These are phyloP conservation scores for Penicillium simplicissimum DNA, from an alignment of 495 filamentous ascomycete genomes.

Conservation along the genomic window DNA sequence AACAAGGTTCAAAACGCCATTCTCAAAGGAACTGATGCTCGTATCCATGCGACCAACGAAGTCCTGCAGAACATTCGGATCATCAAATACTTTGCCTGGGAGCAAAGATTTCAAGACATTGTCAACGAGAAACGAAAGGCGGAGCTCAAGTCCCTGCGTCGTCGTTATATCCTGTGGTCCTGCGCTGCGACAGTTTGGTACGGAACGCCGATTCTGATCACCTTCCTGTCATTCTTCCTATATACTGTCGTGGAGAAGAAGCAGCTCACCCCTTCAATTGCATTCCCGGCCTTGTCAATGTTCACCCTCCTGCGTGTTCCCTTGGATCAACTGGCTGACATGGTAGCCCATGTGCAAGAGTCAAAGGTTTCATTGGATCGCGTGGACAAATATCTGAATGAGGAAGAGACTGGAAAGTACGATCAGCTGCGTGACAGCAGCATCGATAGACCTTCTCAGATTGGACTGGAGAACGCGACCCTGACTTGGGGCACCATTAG, in stretches of 20 bases:
- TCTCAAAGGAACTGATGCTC: conserved; percentile 90
- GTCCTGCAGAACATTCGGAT: conserved; percentile 97
- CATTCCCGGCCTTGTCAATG: conserved; percentile 94
- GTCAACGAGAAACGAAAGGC: conserved; percentile 83
- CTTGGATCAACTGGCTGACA: conserved; percentile 94
- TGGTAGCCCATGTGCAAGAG: conserved; percentile 98
- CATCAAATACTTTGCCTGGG: conserved; percentile 99
- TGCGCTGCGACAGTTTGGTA: conserved; percentile 93
- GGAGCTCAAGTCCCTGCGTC: conserved; percentile 77
- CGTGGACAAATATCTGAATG: conserved; percentile 91
- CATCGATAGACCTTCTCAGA: conserved; percentile 59
- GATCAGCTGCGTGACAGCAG: conserved; percentile 71
- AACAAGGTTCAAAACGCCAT: conserved; percentile 83
- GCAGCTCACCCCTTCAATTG: conserved; percentile 85
- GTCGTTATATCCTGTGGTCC: conserved; percentile 88
- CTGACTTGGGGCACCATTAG: conserved; percentile 81
- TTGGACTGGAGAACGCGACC: conserved; percentile 82
- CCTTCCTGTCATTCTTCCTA: conserved; percentile 90
- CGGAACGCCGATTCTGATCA: conserved; percentile 91
- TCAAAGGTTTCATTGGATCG: conserved; percentile 95
- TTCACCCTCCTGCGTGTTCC: conserved; percentile 95
- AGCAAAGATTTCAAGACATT: conserved; percentile 81
- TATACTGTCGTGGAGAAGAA: conserved; percentile 93
- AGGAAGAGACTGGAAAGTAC: conserved; percentile 97
- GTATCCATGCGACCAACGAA: conserved; percentile 96